Conservation (phyloP, 345 rosid species). For the Geranium brycei region DNA sequence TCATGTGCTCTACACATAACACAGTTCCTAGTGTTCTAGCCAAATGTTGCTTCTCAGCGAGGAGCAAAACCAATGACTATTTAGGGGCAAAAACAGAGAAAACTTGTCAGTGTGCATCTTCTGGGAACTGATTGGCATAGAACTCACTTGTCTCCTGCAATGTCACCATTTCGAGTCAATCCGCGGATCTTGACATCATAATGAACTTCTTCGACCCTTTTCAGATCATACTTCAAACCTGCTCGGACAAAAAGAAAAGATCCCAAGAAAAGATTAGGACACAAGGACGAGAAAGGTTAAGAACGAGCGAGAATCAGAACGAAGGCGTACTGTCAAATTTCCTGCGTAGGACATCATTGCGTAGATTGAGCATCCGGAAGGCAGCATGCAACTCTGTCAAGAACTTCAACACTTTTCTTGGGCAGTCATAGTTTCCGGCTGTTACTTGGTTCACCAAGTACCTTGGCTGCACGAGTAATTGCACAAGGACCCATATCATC, state of each 20-base stretch:
- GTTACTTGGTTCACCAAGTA: slow-evolving; percentile 86
- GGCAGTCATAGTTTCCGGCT: slow-evolving; percentile 83
- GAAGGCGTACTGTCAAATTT: slow-evolving; percentile 64
- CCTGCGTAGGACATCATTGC: slow-evolving; percentile 93
- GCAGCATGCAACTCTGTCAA: slow-evolving; percentile 78
- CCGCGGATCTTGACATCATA: slow-evolving; percentile 89
- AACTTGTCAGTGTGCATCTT: background rate
- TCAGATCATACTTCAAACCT: slow-evolving; percentile 84
- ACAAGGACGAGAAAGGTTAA: background rate
- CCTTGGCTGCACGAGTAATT: slow-evolving; percentile 49
- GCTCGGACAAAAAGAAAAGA: background rate
- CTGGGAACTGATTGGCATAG: background rate
- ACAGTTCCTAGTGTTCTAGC: no score
- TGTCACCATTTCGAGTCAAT: slow-evolving; percentile 32
- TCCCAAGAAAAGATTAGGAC: no score
- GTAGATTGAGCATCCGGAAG: slow-evolving; percentile 87
- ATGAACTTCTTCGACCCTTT: slow-evolving; percentile 76
- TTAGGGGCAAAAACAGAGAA: background rate
- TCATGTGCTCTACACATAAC: no score
- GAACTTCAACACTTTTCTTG: slow-evolving; percentile 74
- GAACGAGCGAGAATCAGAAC: background rate
- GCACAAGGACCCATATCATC: background rate
- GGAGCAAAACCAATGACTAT: background rate
- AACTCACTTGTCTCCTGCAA: slow-evolving; percentile 10
- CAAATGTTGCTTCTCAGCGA: background rate